These are phyloP conservation scores for Pulveroboletus sp. DNA, from an alignment of 1,284 basidiomycete genomes.

Conservation along the genomic window DNA sequence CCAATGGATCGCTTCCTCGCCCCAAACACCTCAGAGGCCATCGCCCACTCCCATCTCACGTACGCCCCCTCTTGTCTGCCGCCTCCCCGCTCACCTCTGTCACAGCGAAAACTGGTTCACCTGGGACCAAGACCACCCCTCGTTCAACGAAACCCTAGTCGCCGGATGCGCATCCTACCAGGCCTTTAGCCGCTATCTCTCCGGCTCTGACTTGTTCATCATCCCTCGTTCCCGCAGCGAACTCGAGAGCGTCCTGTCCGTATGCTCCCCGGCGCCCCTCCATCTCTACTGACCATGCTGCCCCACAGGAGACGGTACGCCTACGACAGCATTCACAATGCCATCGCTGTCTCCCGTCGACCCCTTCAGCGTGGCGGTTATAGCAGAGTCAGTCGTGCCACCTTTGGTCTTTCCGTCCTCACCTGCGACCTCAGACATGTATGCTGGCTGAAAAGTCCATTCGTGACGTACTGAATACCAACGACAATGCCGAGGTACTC, in stretches of 20 bases:
- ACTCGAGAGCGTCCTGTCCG: constrained; percentile 71
- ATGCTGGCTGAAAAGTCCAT: constrained; percentile 70
- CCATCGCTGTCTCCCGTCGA: constrained; percentile 66
- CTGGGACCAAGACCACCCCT: constrained; percentile 68
- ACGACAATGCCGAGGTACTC: constrained; percentile 63
- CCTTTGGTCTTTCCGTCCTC: not conserved
- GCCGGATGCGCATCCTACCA: constrained; percentile 68
- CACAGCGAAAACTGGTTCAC: constrained; percentile 62
- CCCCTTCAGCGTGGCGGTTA: constrained; percentile 70
- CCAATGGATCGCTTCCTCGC: constrained; percentile 70
- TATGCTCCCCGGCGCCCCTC: constrained; percentile 15
- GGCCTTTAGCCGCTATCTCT: constrained; percentile 59
- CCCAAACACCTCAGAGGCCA: constrained; percentile 70
- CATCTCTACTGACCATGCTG: not conserved
- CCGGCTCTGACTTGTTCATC: constrained; percentile 67
- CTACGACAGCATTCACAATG: constrained; percentile 78
- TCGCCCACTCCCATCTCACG: constrained; percentile 69
- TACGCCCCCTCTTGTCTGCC: constrained; percentile 38
- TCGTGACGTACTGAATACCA: constrained; percentile 61
- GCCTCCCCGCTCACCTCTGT: constrained; percentile 7
- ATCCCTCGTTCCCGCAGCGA: constrained; percentile 62
- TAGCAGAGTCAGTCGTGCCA: constrained; percentile 56
- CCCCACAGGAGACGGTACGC: constrained; percentile 63
- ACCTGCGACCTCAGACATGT: constrained; percentile 51
- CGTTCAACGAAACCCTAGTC: constrained; percentile 70